phyloP scores from a whole-genome alignment of 495 filamentous ascomycete genomes.

The Astrocystis sublimbata region DNA sequence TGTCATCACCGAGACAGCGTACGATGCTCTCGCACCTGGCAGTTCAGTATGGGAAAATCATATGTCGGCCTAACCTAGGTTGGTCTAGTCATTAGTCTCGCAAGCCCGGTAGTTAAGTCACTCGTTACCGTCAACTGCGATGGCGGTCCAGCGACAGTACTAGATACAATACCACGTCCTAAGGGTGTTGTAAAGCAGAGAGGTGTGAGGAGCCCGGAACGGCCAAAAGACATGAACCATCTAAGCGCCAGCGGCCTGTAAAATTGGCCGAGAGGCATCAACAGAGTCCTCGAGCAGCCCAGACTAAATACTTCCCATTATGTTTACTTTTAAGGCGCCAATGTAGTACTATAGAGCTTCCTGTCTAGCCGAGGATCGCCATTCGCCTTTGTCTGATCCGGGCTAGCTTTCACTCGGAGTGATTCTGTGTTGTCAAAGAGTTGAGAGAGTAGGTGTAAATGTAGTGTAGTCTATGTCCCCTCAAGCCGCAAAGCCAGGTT shows the following conservation, averaged over 20 bases:
- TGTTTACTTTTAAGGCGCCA: no score
- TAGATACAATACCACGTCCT: background rate
- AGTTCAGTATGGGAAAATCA: no score
- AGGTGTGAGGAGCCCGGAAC: no score
- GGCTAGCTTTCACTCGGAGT: background rate
- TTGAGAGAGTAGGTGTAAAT: background rate
- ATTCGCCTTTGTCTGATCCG: background rate
- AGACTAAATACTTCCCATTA: background rate
- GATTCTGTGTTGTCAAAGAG: background rate
- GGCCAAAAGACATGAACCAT: no score
- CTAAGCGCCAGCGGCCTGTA: background rate
- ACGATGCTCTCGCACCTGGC: background rate
- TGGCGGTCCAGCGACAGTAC: background rate
- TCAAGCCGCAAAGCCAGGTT: background rate
- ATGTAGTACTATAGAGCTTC: background rate
- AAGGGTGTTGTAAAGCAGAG: background rate
- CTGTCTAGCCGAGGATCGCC: background rate
- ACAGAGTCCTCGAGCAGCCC: background rate
- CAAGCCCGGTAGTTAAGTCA: no score
- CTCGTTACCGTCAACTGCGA: background rate
- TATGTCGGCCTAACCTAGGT: background rate
- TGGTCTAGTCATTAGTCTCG: background rate
- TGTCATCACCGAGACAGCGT: slow-evolving; percentile 7
- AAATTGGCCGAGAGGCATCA: background rate
- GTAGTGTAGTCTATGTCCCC: background rate